These are phyloP conservation scores for Tricholoma terreum DNA, from an alignment of 768 basidiomycete species.

Conservation along the genomic window DNA sequence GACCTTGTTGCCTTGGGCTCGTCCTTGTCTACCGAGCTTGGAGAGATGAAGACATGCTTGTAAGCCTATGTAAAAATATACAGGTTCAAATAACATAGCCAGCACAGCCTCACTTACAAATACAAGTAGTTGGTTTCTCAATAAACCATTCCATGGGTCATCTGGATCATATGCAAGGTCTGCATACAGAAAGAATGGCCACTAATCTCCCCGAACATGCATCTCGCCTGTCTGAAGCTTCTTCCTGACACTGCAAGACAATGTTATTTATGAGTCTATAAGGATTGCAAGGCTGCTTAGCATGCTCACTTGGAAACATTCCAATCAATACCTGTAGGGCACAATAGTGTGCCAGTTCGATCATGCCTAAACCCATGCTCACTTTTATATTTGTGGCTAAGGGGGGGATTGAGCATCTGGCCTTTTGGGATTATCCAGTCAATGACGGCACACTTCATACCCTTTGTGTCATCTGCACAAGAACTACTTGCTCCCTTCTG, in stretches of 20 bases:
- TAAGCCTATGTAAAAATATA: neutral
- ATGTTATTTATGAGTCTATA: neutral
- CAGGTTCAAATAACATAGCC: neutral
- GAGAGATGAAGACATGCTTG: neutral
- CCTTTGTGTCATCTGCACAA: constrained; percentile 14
- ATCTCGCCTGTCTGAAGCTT: constrained; percentile 14
- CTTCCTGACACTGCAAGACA: neutral
- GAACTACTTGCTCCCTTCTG: constrained; percentile 22
- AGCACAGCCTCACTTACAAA: neutral
- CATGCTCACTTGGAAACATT: neutral
- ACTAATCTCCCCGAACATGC: constrained; percentile 19
- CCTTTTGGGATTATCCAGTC: constrained; percentile 23
- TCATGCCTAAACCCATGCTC: constrained; percentile 13
- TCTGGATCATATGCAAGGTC: neutral
- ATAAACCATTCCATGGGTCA: neutral
- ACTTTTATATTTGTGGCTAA: constrained; percentile 7
- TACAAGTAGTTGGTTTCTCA: neutral
- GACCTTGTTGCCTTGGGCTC: neutral
- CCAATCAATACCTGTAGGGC: constrained; percentile 5
- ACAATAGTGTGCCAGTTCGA: constrained; percentile 12
- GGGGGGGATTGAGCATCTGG: constrained; percentile 6
- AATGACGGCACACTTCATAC: constrained; percentile 17
- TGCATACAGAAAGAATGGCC: constrained; percentile 10
- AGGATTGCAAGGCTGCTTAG: neutral
- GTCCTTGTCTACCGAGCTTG: neutral